These are phyloP conservation scores for Thymus quinquecostatus DNA, from an alignment of 257 asterid species.

Conservation along the genomic window DNA sequence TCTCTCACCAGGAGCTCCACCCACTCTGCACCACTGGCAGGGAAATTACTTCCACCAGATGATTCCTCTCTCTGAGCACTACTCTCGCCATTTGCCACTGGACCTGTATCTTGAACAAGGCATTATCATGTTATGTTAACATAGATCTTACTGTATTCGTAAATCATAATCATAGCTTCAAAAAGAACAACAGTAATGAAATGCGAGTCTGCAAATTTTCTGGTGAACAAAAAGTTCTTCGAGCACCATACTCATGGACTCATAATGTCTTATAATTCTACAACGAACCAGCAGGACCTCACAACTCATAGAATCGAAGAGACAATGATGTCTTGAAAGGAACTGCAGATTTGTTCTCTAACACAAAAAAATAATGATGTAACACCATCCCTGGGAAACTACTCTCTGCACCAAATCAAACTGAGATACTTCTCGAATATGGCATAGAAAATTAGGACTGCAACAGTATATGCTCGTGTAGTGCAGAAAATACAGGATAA, in stretches of 20 bases:
- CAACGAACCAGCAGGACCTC: neutral
- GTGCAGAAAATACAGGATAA: neutral
- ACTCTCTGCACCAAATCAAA: neutral
- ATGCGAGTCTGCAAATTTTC: neutral
- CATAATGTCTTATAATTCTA: neutral
- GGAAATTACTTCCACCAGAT: slow-evolving; percentile 43
- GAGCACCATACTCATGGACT: neutral
- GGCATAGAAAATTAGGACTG: slow-evolving; percentile 1
- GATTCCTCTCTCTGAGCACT: slow-evolving; percentile 43
- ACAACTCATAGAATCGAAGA: neutral
- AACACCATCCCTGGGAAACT: neutral
- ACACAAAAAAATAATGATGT: neutral
- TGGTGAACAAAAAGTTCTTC: neutral
- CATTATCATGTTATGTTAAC: slow-evolving; percentile 23
- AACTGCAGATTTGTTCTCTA: neutral
- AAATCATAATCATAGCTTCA: neutral
- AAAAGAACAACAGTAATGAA: neutral
- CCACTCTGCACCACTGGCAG: slow-evolving; percentile 62
- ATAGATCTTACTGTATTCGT: neutral
- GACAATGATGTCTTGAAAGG: neutral
- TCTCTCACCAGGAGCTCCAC: slow-evolving; percentile 65
- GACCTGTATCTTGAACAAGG: slow-evolving; percentile 34
- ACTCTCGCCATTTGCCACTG: slow-evolving; percentile 44
- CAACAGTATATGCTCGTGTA: neutral
- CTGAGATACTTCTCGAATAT: neutral